Base-by-base conservation (phyloP, 176 grass and related monocot species). In the Puya raimondii region DNA sequence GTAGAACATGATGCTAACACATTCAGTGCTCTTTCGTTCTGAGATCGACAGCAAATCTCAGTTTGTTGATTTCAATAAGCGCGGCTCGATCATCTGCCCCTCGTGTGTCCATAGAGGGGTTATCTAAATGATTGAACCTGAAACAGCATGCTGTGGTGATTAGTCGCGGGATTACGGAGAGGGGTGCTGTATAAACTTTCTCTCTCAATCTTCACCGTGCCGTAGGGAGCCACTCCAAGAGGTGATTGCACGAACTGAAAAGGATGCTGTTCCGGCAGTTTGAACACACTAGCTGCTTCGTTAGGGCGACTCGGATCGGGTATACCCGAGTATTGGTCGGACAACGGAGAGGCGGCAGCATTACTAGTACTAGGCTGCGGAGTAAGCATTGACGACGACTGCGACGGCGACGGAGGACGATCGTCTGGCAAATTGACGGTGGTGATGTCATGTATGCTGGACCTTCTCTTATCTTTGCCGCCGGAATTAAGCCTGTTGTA, bases 401-500 rank as follows among this genome's bases (percentile, higher is more conserved):
- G 9, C 56, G 74, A 69, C 3, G 65, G 74, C 48, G 74, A 59
- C 7, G 65, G 65, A 77, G 74, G 29, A 13, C 65, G 25, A 23
- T 68, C 53, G 23, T 77, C 65, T 10, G 47, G 72, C 33, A 77
- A 56, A 58, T 61, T 68, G 65, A 65, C 65, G 15, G 74, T 77
- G 0, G 52, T 77, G 16, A 77, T 77, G 65, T 77, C 74, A 49
- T 77, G 74, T 58, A 77, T 77, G 65, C 74, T 77, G n/a, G 74
- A 68, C 65, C 74, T 77, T 51, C 74, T 68, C 63, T 77, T 77
- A 68, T 68, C 74, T 68, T 69, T 77, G n/a, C 25, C 51, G 15
- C 65, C 51, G 20, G 74, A 77, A 58, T 77, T 77, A 25, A 68
- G 74, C 50, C 74, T 77, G 27, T 58, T 69, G 74, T 68, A 77